These are phyloP conservation scores for Dothideomycetes sp. DNA, from an alignment of 2,329 filamentous ascomycete genomes.

Conservation along the genomic window DNA sequence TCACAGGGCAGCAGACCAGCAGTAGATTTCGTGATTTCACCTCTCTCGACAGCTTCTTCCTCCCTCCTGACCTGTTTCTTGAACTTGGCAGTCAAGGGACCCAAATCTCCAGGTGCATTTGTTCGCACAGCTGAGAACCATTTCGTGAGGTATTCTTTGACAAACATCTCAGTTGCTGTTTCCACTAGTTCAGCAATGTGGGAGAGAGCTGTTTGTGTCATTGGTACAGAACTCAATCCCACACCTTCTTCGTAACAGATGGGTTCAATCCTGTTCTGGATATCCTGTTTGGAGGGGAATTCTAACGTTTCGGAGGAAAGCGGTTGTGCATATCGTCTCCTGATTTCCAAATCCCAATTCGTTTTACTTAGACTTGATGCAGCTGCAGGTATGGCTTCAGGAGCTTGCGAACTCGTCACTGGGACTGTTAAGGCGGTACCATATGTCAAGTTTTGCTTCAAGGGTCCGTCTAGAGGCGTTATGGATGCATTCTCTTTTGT, in stretches of 20 bases:
- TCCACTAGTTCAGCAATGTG: slow-evolving; percentile 51
- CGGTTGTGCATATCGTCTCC: slow-evolving; percentile 54
- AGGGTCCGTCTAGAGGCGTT: not conserved
- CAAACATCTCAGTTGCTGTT: slow-evolving; percentile 52
- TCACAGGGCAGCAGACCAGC: slow-evolving; percentile 74
- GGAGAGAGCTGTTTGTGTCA: slow-evolving; percentile 24
- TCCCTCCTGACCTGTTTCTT: slow-evolving; percentile 64
- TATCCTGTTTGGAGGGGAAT: slow-evolving; percentile 50
- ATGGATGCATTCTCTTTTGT: slow-evolving; percentile 19
- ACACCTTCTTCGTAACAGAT: slow-evolving; percentile 58
- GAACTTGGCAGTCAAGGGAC: slow-evolving; percentile 70
- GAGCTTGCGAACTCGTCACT: slow-evolving; percentile 3
- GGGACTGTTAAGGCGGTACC: slow-evolving; percentile 9
- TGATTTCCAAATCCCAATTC: slow-evolving; percentile 56
- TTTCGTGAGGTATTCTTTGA: slow-evolving; percentile 51
- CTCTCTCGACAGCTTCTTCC: slow-evolving; percentile 62
- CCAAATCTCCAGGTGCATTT: slow-evolving; percentile 40
- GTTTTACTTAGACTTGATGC: slow-evolving; percentile 24
- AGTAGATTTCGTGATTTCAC: slow-evolving; percentile 64
- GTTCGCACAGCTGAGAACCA: slow-evolving; percentile 46
- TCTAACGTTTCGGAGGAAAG: slow-evolving; percentile 54
- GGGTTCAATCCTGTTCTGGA: slow-evolving; percentile 52
- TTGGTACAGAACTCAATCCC: slow-evolving; percentile 13
- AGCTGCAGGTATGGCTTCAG: slow-evolving; percentile 9
- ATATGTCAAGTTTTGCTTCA: slow-evolving; percentile 10